Percentiles rank a stretch among this genome's conserved stretches.
Evolutionary conservation across 129 eudicot genomes (phyloP).

Genomic region (Artemisia argyi): DNA sequence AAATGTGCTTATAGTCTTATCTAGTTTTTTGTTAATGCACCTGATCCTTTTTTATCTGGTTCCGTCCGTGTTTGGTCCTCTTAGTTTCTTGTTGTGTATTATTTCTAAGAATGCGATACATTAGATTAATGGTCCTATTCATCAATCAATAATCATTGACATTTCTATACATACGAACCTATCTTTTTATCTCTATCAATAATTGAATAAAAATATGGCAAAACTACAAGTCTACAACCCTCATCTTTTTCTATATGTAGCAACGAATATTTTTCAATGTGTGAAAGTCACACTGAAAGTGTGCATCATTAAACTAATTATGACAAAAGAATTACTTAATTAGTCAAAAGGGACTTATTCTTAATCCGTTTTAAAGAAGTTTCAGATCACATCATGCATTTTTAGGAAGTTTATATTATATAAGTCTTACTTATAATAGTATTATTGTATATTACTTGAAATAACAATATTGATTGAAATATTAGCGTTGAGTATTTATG

Average conservation of each 20-base stretch:
- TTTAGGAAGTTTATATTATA: conserved; percentile 6
- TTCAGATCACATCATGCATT: not conserved
- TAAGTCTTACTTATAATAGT: not conserved
- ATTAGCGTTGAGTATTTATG: not conserved
- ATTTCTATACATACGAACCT: too few species aligned
- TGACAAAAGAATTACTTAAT: not conserved
- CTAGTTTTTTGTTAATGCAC: too few species aligned
- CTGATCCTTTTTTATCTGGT: too few species aligned
- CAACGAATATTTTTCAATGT: not conserved
- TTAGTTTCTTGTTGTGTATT: too few species aligned
- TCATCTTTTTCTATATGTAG: not conserved
- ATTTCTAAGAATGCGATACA: too few species aligned
- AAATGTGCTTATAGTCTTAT: too few species aligned
- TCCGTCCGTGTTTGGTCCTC: too few species aligned
- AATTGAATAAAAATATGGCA: not conserved
- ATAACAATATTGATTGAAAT: not conserved
- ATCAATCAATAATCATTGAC: too few species aligned
- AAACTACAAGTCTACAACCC: not conserved
- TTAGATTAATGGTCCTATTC: too few species aligned
- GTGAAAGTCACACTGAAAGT: not conserved
- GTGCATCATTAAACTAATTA: not conserved
- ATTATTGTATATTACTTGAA: too few species aligned
- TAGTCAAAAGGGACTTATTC: not conserved
- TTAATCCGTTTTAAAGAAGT: not conserved
- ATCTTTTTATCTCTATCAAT: too few species aligned